Evolutionary conservation across 2,329 filamentous ascomycete genomes (phyloP).

Genomic region (Chaetomium strumarium): DNA sequence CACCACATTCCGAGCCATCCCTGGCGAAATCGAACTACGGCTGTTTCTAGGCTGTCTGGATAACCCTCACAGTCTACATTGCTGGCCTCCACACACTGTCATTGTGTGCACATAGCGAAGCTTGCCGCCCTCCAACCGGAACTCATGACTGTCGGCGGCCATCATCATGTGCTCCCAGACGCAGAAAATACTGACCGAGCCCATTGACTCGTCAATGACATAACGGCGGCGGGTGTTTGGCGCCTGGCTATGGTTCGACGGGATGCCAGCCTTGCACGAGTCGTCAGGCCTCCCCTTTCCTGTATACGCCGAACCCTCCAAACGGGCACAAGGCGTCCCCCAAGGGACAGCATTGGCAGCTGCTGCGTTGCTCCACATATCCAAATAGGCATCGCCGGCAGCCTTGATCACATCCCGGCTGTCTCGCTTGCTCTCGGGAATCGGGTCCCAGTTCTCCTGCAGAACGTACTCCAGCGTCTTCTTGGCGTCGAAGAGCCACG

Average conservation of each 20-base stretch:
- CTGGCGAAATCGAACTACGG: too few species aligned
- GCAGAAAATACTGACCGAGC: slow-evolving; percentile 25
- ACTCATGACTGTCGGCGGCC: slow-evolving; percentile 24
- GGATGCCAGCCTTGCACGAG: slow-evolving; percentile 26
- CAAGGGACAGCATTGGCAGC: slow-evolving; percentile 31
- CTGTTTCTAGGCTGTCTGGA: too few species aligned
- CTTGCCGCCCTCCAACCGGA: slow-evolving; percentile 22
- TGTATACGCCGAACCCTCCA: slow-evolving; percentile 28
- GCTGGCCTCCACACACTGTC: slow-evolving; percentile 15
- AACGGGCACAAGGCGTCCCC: slow-evolving; percentile 31
- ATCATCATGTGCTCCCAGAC: slow-evolving; percentile 23
- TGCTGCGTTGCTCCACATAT: slow-evolving; percentile 31
- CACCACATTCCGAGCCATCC: too few species aligned
- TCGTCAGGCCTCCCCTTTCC: slow-evolving; percentile 20
- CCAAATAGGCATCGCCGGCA: slow-evolving; percentile 34
- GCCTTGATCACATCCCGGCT: slow-evolving; percentile 26
- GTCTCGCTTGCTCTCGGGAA: slow-evolving; percentile 27
- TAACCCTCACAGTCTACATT: too few species aligned
- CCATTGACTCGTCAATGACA: slow-evolving; percentile 27
- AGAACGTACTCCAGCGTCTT: slow-evolving; percentile 30
- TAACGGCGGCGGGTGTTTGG: slow-evolving; percentile 26
- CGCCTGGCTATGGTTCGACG: slow-evolving; percentile 19
- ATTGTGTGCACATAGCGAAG: slow-evolving; percentile 23
- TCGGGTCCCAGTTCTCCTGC: slow-evolving; percentile 29
- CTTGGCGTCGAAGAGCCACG: slow-evolving; percentile 33